These are phyloP conservation scores for Phytophthora nicotianae DNA, from an alignment of 352 stramenopile species.

Conservation along the genomic window DNA sequence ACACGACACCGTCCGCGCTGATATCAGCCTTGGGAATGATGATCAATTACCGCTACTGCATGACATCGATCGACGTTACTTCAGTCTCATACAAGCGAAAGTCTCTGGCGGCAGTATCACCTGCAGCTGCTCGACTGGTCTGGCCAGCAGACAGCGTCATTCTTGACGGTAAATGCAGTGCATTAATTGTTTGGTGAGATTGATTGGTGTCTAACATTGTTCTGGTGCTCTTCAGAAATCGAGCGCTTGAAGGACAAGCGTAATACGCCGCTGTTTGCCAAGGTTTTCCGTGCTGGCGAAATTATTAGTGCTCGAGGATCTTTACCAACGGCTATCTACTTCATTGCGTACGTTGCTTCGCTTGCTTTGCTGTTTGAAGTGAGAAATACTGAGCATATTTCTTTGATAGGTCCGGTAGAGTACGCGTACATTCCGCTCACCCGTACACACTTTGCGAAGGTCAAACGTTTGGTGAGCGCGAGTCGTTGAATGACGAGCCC, in stretches of 20 bases:
- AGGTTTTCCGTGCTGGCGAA: slow-evolving; percentile 66
- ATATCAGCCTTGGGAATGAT: slow-evolving; percentile 68
- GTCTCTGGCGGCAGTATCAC: slow-evolving; percentile 65
- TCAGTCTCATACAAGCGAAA: slow-evolving; percentile 84
- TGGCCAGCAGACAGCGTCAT: slow-evolving; percentile 58
- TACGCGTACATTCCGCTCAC: slow-evolving; percentile 72
- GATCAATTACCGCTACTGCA: slow-evolving; percentile 91
- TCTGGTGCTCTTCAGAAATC: slow-evolving; percentile 24
- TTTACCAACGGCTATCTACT: slow-evolving; percentile 75
- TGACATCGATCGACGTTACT: slow-evolving; percentile 78
- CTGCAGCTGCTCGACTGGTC: slow-evolving; percentile 60
- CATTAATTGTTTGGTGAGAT: background rate
- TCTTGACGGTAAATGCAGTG: slow-evolving; percentile 57
- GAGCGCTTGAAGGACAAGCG: slow-evolving; percentile 52
- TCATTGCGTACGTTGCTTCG: slow-evolving; percentile 63
- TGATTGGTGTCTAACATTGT: background rate
- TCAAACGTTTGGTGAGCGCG: slow-evolving; percentile 63
- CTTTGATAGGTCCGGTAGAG: slow-evolving; percentile 55
- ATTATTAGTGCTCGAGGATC: slow-evolving; percentile 70
- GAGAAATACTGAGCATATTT: slow-evolving; percentile 4
- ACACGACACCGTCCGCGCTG: slow-evolving; percentile 57
- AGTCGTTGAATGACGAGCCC: slow-evolving; percentile 74
- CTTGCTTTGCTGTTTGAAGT: slow-evolving; percentile 6
- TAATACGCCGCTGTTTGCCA: slow-evolving; percentile 79
- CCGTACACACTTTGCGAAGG: slow-evolving; percentile 59